Conservation (phyloP, 106 monocot species). For the Xerophyta viscosa region DNA sequence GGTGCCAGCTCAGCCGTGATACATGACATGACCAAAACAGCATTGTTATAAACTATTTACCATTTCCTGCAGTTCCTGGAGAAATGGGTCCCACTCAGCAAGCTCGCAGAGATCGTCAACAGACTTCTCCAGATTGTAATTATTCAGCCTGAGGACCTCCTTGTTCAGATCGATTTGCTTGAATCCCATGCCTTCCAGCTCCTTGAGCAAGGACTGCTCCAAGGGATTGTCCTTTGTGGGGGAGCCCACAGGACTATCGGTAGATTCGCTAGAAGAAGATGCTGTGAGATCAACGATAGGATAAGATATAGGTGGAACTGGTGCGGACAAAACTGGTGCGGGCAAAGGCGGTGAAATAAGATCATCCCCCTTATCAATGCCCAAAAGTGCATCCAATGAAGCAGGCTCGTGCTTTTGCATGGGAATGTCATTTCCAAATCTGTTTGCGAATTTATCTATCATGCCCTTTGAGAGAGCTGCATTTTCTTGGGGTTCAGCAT, state of each 20-base stretch:
- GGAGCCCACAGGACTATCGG: not conserved
- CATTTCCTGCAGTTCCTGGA: slow-evolving; percentile 74
- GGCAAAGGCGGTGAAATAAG: too few species aligned
- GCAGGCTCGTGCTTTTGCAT: not conserved
- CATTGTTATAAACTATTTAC: too few species aligned
- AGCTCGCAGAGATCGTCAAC: slow-evolving; percentile 70
- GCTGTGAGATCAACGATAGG: slow-evolving; percentile 28
- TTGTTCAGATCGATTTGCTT: slow-evolving; percentile 74
- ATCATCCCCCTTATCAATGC: too few species aligned
- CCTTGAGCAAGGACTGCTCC: slow-evolving; percentile 56
- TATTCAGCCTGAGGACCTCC: slow-evolving; percentile 70
- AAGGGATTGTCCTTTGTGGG: slow-evolving; percentile 7
- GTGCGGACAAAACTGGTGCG: not conserved
- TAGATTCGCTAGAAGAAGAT: not conserved
- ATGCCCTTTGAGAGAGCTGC: not conserved
- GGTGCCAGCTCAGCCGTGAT: too few species aligned
- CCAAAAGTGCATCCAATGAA: not conserved
- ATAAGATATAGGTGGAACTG: slow-evolving; percentile 10
- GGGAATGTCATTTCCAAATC: not conserved
- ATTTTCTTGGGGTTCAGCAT: slow-evolving; percentile 15
- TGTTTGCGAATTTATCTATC: not conserved
- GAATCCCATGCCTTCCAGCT: slow-evolving; percentile 84
- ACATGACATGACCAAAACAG: too few species aligned
- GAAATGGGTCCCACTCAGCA: slow-evolving; percentile 76
- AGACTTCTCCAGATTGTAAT: slow-evolving; percentile 70